These are phyloP conservation scores for Fibroporia radiculosa DNA, from an alignment of 768 basidiomycete species.

Conservation along the genomic window DNA sequence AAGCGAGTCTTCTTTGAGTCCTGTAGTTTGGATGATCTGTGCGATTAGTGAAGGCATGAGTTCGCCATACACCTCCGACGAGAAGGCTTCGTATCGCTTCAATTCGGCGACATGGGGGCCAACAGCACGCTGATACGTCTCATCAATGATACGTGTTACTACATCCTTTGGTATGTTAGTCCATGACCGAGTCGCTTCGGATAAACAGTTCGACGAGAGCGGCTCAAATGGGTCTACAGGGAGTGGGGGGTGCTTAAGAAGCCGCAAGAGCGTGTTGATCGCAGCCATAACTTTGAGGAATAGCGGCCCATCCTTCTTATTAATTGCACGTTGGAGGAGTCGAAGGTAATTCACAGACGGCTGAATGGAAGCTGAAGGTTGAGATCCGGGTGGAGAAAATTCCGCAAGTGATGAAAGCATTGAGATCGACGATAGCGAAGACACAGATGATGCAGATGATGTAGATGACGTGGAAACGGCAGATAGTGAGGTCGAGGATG, in stretches of 20 bases:
- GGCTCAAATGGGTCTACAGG: slow-evolving; percentile 44
- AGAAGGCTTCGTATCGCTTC: slow-evolving; percentile 75
- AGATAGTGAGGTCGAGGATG: slow-evolving; percentile 26
- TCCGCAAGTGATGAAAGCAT: slow-evolving; percentile 21
- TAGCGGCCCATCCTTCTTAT: slow-evolving; percentile 61
- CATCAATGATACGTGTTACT: slow-evolving; percentile 72
- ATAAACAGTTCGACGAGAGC: slow-evolving; percentile 39
- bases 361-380: slow-evolving; percentile 7
- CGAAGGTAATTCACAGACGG: slow-evolving; percentile 39
- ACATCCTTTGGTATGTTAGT: slow-evolving; percentile 52
- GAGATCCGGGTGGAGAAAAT: slow-evolving; percentile 14
- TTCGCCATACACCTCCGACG: slow-evolving; percentile 85
- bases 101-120: slow-evolving; percentile 83
- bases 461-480: slow-evolving; percentile 18
- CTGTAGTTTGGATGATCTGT: slow-evolving; percentile 43
- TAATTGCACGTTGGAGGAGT: slow-evolving; percentile 61
- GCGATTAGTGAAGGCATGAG: slow-evolving; percentile 70
- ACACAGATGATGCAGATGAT: slow-evolving; percentile 25
- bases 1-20: slow-evolving; percentile 36
- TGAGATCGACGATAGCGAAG: slow-evolving; percentile 27
- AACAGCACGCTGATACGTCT: slow-evolving; percentile 89
- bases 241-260: slow-evolving; percentile 57
- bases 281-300: slow-evolving; percentile 55
- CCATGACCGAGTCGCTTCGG: slow-evolving; percentile 43
- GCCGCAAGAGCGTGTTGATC: slow-evolving; percentile 55